Evolutionary conservation across 345 rosid genomes (phyloP).

Genomic region (Rubroshorea leprosula): DNA sequence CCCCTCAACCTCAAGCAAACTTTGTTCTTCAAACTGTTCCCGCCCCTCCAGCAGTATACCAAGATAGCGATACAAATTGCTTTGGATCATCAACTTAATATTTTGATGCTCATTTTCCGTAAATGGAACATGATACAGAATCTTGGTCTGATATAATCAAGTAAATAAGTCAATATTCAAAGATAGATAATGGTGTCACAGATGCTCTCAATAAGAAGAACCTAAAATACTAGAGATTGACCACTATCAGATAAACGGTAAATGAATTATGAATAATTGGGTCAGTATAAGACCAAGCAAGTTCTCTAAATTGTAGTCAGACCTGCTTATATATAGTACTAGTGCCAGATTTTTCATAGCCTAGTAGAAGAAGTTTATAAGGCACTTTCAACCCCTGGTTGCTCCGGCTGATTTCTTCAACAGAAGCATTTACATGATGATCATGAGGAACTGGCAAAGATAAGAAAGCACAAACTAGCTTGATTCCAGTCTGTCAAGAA

Average conservation of each 20-base stretch:
- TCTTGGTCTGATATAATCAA: slow-evolving; percentile 62
- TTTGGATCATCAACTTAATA: slow-evolving; percentile 73
- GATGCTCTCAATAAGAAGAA: no score
- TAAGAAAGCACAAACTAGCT: slow-evolving; percentile 34
- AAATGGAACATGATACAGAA: slow-evolving; percentile 60
- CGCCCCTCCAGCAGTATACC: slow-evolving; percentile 65
- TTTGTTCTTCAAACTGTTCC: slow-evolving; percentile 58
- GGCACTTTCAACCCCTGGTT: slow-evolving; percentile 25
- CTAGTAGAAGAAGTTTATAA: slow-evolving; percentile 63
- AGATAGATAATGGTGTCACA: no score
- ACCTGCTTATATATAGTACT: slow-evolving; percentile 89
- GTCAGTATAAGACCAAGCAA: not conserved
- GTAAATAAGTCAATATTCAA: no score
- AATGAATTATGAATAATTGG: slow-evolving; percentile 2
- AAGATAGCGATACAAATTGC: slow-evolving; percentile 64
- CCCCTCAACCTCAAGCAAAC: slow-evolving; percentile 31
- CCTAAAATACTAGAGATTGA: no score
- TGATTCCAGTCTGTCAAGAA: slow-evolving; percentile 40
- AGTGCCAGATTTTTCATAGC: slow-evolving; percentile 68
- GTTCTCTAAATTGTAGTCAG: slow-evolving; percentile 5
- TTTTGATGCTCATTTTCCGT: slow-evolving; percentile 65
- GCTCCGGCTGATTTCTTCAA: slow-evolving; percentile 26
- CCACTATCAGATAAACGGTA: slow-evolving; percentile 9
- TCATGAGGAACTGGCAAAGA: slow-evolving; percentile 65
- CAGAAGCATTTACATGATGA: slow-evolving; percentile 16